Base-by-base conservation (phyloP, 495 filamentous ascomycete genomes). In the Annulohypoxylon bovei region DNA sequence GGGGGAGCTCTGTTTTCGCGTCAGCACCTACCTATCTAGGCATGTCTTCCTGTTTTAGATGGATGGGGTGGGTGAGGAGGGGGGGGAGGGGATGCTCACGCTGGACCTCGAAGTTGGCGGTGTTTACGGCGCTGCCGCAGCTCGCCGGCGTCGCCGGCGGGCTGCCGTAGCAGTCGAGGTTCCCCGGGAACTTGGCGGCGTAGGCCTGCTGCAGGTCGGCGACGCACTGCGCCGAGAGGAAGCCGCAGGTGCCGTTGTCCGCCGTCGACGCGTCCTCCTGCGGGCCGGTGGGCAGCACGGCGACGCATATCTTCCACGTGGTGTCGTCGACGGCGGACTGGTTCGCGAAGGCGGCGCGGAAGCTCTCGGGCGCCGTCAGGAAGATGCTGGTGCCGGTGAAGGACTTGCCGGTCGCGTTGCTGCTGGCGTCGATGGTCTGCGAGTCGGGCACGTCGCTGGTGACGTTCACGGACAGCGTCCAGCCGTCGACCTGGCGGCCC, bases 301-400 rank as follows among this genome's bases (percentile, higher is more conserved):
- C 55, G 6, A 73, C 53, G 33, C 73, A 75, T 55, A 73, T 73
- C 52, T 75, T 73, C 73, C 73, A 75, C 35, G 73, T 75, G 0
- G 73, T 75, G n/a, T 73, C 66, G 42, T 75, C 66, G 30, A 73
- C 20, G 0, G 69, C 63, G 18, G 46, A 63, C 22, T 75, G 52
- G 58, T 68, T 60, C 8, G 58, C 35, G 30, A 75, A 72, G 5
- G 66, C 44, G 3, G 27, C 27, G 9, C 63, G 73, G 22, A 73
- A 52, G 11, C 18, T 67, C 1, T 58, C 62, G 23, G 73, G 73
- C 4, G 58, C 69, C 42, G 57, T 62, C 9, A 75, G 62, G 33
- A 70, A 75, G 44, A 75, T 75, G 50, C 73, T 75, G 2, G 70
- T 75, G 9, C 73, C 73, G 16, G 73, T 73, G 42, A 75, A 75